These are phyloP conservation scores for Rhodamnia argentea DNA, from an alignment of 345 rosid genomes.

Conservation along the genomic window DNA sequence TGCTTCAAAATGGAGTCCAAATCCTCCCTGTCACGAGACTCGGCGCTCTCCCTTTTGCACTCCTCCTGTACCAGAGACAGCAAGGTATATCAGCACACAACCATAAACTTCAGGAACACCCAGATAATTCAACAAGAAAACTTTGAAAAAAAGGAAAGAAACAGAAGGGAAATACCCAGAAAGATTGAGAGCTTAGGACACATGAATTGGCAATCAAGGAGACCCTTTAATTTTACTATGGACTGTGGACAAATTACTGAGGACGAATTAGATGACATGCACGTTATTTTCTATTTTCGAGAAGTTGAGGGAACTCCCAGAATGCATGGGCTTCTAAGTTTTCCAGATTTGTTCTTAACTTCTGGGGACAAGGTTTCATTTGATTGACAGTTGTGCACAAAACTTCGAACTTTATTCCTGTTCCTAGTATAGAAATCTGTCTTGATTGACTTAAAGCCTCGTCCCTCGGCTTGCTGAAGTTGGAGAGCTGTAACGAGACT, in stretches of 20 bases:
- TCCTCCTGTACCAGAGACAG: conserved; percentile 71
- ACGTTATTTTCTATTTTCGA: not conserved
- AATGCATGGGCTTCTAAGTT: not conserved
- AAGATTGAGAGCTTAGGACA: not conserved
- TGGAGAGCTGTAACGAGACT: not conserved
- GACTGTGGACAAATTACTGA: conserved; percentile 23
- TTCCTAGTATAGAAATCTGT: not conserved
- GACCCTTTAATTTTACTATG: conserved; percentile 10
- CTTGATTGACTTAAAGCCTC: not conserved
- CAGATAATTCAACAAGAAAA: not conserved
- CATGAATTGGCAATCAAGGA: not conserved
- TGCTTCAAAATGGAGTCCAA: conserved; percentile 93
- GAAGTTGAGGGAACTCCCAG: not conserved
- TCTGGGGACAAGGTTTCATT: not conserved
- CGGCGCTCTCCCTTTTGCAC: conserved; percentile 64
- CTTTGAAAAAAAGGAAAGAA: not conserved
- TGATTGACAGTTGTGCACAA: not conserved
- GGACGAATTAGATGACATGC: conserved; percentile 6
- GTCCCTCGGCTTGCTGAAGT: not conserved
- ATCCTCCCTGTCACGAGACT: conserved; percentile 25
- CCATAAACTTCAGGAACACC: not conserved
- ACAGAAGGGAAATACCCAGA: not conserved
- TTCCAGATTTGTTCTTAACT: conserved; percentile 3
- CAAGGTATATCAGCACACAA: conserved; percentile 60
- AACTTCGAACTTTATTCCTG: not conserved